Percentiles rank a stretch among this genome's conserved stretches.
Conservation (phyloP, 2,329 filamentous ascomycete species). For the Xylariaceae sp. region DNA sequence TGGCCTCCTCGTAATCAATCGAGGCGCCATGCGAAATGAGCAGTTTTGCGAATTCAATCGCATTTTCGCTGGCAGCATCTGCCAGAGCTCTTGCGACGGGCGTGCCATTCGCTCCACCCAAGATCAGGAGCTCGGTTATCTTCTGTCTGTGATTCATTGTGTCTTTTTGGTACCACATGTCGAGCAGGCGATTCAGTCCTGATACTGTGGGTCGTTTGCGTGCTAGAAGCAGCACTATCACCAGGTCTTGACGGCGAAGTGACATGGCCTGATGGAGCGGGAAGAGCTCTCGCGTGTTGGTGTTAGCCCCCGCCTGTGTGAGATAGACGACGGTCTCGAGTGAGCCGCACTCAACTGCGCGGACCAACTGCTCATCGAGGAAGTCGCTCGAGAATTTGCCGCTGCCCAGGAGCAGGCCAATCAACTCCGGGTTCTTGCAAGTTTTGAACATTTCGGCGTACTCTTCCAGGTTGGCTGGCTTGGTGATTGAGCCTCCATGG, state of each 20-base stretch:
- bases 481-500: slow-evolving; percentile 43
- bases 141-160: slow-evolving; percentile 10
- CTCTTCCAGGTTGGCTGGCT: too few species aligned
- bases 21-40: slow-evolving; percentile 50
- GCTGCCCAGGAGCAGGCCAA: too few species aligned
- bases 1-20: slow-evolving; percentile 48
- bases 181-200: too few species aligned
- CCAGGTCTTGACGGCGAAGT: slow-evolving; percentile 48
- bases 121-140: slow-evolving; percentile 52
- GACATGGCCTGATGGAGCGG: slow-evolving; percentile 47
- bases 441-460: slow-evolving; percentile 16
- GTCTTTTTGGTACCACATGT: too few species aligned
- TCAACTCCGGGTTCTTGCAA: slow-evolving; percentile 30
- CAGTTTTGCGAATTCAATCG: slow-evolving; percentile 50
- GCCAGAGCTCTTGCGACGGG: slow-evolving; percentile 44
- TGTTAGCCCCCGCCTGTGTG: slow-evolving; percentile 49
- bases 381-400: too few species aligned
- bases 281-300: slow-evolving; percentile 39
- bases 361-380: slow-evolving; percentile 41
- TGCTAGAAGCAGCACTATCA: slow-evolving; percentile 50
- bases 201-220: slow-evolving; percentile 32
- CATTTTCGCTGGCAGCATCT: slow-evolving; percentile 44
- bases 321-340: slow-evolving; percentile 46
- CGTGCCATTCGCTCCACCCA: slow-evolving; percentile 52
- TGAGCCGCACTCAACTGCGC: slow-evolving; percentile 46